Evolutionary conservation across 2,329 filamentous ascomycete species (phyloP).

Genomic region (Fusarium chuoi): DNA sequence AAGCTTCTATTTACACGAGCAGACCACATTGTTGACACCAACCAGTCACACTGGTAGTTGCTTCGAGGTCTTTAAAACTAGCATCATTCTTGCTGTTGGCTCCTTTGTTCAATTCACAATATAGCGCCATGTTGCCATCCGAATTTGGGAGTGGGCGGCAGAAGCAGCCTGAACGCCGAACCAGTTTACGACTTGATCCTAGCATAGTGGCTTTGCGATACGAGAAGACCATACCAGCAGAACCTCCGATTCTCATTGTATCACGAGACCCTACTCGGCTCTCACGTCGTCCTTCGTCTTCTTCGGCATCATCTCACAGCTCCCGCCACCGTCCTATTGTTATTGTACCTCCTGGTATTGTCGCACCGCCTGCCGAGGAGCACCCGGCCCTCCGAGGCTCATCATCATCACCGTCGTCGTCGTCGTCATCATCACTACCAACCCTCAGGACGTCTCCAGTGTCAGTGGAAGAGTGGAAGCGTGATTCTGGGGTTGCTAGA

Average conservation of each 20-base stretch:
- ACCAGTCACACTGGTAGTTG: conserved; percentile 16
- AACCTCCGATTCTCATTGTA: conserved; percentile 65
- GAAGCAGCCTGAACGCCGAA: conserved; percentile 50
- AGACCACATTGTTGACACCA: conserved; percentile 20
- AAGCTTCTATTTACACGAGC: conserved; percentile 11
- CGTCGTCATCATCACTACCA: conserved; percentile 27
- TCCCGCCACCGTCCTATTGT: conserved; percentile 45
- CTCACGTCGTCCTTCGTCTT: conserved; percentile 41
- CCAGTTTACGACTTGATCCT: conserved; percentile 59
- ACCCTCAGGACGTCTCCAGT: conserved; percentile 40
- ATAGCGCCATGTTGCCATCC: conserved; percentile 50
- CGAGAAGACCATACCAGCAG: conserved; percentile 68
- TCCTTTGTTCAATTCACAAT: conserved; percentile 19
- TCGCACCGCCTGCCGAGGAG: conserved; percentile 61
- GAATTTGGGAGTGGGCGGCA: conserved; percentile 57
- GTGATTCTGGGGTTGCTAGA: conserved; percentile 65
- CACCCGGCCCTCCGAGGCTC: conserved; percentile 61
- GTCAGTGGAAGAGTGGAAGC: conserved; percentile 57
- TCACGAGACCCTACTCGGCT: conserved; percentile 55
- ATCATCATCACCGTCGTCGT: conserved; percentile 8
- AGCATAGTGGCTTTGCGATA: conserved; percentile 67
- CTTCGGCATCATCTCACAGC: conserved; percentile 37
- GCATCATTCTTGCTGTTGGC: conserved; percentile 12
- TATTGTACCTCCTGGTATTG: conserved; percentile 44
- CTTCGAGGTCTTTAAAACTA: conserved; percentile 4